Evolutionary conservation across 208 protist genomes (phyloP).

Genomic region (Kentomonas sorsogonicus): DNA sequence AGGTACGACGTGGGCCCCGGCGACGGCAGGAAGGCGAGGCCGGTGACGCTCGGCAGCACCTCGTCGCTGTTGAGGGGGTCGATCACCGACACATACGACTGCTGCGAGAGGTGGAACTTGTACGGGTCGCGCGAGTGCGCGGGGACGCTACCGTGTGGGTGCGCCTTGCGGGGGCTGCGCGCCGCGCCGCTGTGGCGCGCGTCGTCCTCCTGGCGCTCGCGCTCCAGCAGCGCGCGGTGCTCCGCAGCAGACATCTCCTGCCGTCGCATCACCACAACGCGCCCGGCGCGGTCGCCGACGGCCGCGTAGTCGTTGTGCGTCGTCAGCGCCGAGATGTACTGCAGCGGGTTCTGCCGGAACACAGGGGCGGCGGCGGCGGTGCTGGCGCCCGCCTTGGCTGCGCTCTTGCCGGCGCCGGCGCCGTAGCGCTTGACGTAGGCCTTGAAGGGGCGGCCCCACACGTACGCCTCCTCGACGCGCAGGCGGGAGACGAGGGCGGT

Average conservation of each 20-base stretch:
- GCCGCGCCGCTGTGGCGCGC: not conserved
- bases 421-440: slow-evolving; percentile 21
- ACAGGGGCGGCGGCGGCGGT: slow-evolving; percentile 7
- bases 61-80: slow-evolving; percentile 84
- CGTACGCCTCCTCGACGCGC: slow-evolving; percentile 32
- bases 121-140: slow-evolving; percentile 38
- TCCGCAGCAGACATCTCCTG: slow-evolving; percentile 21
- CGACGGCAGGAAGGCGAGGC: slow-evolving; percentile 72
- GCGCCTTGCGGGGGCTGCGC: too few species aligned
- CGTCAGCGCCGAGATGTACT: slow-evolving; percentile 66
- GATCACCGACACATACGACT: slow-evolving; percentile 80
- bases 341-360: slow-evolving; percentile 40
- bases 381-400: slow-evolving; percentile 3
- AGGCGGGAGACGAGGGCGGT: slow-evolving; percentile 13
- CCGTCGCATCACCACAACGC: slow-evolving; percentile 65
- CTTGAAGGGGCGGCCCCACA: slow-evolving; percentile 30
- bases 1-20: slow-evolving; percentile 51
- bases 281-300: slow-evolving; percentile 69
- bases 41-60: slow-evolving; percentile 66
- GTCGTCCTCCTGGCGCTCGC: slow-evolving; percentile 12
- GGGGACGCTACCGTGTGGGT: slow-evolving; percentile 7
- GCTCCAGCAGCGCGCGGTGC: slow-evolving; percentile 18
- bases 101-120: slow-evolving; percentile 52
- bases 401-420: not conserved
- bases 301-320: slow-evolving; percentile 66